These are phyloP conservation scores for Solanum bulbocastanum DNA, from an alignment of 257 asterid genomes.

Conservation along the genomic window DNA sequence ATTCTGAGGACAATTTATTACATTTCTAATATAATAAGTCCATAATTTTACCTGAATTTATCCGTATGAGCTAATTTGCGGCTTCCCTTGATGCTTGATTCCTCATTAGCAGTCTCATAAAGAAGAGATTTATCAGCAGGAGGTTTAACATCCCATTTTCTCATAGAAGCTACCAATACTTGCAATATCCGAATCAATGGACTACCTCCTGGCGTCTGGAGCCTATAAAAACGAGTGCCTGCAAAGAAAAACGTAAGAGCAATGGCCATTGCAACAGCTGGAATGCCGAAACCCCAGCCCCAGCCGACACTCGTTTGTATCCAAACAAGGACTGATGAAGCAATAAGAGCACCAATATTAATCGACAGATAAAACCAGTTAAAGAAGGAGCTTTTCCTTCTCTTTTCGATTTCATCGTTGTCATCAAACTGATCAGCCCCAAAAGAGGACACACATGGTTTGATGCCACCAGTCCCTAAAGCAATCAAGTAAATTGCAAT, in stretches of 20 bases:
- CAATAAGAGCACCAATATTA: background rate
- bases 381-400: background rate
- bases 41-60: conserved; percentile 38
- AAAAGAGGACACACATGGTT: background rate
- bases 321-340: background rate
- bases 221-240: background rate
- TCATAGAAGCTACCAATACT: background rate
- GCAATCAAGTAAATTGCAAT: background rate
- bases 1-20: background rate
- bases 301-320: background rate
- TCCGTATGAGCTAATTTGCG: conserved; percentile 63
- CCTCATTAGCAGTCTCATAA: background rate
- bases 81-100: conserved; percentile 30
- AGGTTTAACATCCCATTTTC: background rate
- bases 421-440: background rate
- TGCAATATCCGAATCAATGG: background rate
- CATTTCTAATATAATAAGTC: background rate
- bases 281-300: background rate
- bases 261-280: background rate
- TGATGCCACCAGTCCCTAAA: background rate
- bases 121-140: background rate
- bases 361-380: background rate
- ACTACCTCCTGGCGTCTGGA: background rate
- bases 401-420: background rate
- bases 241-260: background rate